Conservation (phyloP, 345 rosid genomes). For the Salix brachista region DNA sequence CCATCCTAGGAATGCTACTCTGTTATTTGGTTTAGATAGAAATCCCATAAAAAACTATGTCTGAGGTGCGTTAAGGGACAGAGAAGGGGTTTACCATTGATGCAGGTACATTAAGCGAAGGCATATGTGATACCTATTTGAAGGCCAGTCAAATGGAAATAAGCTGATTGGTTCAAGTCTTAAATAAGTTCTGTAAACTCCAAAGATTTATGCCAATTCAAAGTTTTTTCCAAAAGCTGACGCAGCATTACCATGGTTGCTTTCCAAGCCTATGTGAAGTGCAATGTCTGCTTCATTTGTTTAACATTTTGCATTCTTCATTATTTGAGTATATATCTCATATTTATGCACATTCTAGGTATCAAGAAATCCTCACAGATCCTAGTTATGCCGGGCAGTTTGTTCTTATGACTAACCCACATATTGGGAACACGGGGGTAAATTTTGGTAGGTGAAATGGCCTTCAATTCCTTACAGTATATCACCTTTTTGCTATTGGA, state of each 20-base stretch:
- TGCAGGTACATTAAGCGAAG: not conserved
- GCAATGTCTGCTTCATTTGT: not conserved
- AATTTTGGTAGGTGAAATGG: conserved; percentile 58
- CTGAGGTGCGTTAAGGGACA: not conserved
- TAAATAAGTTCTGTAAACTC: not conserved
- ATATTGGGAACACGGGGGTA: conserved; percentile 94
- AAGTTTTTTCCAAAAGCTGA: not conserved
- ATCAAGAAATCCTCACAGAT: conserved; percentile 96
- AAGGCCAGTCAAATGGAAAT: not conserved
- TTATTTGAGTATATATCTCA: not conserved
- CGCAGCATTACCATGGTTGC: not conserved
- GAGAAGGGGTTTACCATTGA: not conserved
- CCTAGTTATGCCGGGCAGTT: conserved; percentile 98
- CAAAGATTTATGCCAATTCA: not conserved
- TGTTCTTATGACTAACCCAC: conserved; percentile 97
- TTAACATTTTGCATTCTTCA: not conserved
- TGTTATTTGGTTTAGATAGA: not conserved
- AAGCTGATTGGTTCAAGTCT: not conserved
- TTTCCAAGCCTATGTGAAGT: not conserved
- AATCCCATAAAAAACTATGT: not conserved
- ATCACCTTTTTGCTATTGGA: not conserved
- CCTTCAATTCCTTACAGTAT: not conserved
- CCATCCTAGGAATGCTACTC: not conserved
- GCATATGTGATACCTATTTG: not conserved
- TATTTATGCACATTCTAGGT: conserved; percentile 41